Evolutionary conservation across 495 filamentous ascomycete species (phyloP), one percentile per base, ranked within the genome.

Genomic region (Trichocladium uniseriatum): DNA sequence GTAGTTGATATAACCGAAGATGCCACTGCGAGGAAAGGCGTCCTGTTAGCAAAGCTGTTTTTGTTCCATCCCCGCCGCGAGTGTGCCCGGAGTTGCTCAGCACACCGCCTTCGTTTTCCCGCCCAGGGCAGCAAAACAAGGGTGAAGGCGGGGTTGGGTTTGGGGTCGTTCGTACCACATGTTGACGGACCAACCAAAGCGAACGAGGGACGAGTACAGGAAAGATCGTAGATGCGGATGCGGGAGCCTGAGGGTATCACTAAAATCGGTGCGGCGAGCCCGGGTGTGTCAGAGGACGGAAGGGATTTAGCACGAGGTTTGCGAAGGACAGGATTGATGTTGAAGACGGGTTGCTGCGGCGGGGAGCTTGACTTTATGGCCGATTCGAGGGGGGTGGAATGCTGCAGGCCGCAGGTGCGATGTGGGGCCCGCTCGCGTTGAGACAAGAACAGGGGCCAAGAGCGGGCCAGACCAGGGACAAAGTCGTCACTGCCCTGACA

Each of bases 1-100:
- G 70, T 81, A 82, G 59, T 80, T 95, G 70, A 97, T 87, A 76
- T 98, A 98, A 55, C 92, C 92, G 73, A 96, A 96, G 68, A 98
- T 98, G 69, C 92, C 92, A 82, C 92, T 97, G 41, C 34, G 35
- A n/a, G 13, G 13, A 28, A 40, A 18, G 5, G 14, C 18, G 15
- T 15, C 42, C 38, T 13, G 49, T 53, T 43, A 55, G 42, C 39
- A 39, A 16, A 27, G 22, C 37, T 18, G 18, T 29, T n/a, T 28
- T 24, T n/a, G 19, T 29, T 38, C 20, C 18, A 18, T 32, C 16
- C 36, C 20, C 15, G 46, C 11, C 16, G 21, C 18, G 9, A 34
- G 15, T n/a, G 20, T 5, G 32, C 14, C 11, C 4, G 31, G 42
- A n/a, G 16, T 21, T 34, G 37, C 11, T 37, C 22, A n/a, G 7